A percentile compares a stretch with the other conserved stretches of the same genome.
Conservation (phyloP, 2,329 filamentous ascomycete genomes). For the Monosporascus sp. region DNA sequence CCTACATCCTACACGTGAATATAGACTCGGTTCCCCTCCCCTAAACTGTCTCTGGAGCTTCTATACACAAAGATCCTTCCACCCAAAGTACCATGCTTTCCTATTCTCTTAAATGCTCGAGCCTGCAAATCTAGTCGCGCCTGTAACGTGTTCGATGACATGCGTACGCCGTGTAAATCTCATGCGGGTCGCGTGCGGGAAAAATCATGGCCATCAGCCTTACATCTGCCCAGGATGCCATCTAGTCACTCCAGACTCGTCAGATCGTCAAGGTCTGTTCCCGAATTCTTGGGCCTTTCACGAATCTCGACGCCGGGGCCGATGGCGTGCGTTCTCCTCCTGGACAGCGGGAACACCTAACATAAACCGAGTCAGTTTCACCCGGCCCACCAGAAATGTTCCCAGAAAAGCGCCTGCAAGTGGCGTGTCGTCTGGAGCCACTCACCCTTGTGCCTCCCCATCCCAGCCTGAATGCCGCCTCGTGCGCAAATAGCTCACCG, state of each 20-base stretch:
- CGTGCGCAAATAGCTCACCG: constrained; percentile 93
- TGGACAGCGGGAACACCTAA: constrained; percentile 52
- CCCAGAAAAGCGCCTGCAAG: background rate
- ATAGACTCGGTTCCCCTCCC: background rate
- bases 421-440: background rate
- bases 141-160: background rate
- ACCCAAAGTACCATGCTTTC: background rate
- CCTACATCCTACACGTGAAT: background rate
- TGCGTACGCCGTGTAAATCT: too few species aligned
- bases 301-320: constrained; percentile 80
- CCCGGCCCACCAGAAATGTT: background rate
- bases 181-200: too few species aligned
- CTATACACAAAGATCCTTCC: background rate
- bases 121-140: background rate
- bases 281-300: constrained; percentile 57
- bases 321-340: constrained; percentile 60
- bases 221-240: background rate
- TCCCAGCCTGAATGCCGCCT: constrained; percentile 85
- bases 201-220: background rate
- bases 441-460: constrained; percentile 92
- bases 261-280: constrained; percentile 57
- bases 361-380: background rate
- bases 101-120: background rate
- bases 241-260: constrained; percentile 58
- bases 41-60: background rate